Evolutionary conservation across 805 yeast genomes (phyloP).

Genomic region (Priceomyces carsonii): DNA sequence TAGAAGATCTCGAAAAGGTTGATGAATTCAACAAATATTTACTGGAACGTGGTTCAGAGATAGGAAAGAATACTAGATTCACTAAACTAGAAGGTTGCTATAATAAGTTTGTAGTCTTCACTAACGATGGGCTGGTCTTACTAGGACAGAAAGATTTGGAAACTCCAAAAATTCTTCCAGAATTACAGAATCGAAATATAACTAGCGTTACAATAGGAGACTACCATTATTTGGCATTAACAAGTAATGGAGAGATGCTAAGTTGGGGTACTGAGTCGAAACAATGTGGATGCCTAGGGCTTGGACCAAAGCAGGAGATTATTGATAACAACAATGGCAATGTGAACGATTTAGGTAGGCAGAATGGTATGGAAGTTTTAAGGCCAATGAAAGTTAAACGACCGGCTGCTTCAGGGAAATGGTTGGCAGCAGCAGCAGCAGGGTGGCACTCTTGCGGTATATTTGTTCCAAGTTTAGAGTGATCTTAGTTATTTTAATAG

Average conservation of each 20-base stretch:
- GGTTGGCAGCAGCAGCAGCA: constrained; percentile 66
- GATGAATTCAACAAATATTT: constrained; percentile 33
- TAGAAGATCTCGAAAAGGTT: constrained; percentile 10
- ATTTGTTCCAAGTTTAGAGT: constrained; percentile 19
- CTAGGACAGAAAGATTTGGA: constrained; percentile 32
- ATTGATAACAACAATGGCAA: constrained; percentile 4
- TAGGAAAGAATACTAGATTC: constrained; percentile 32
- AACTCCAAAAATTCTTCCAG: constrained; percentile 35
- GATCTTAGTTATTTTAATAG: no score
- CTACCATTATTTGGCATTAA: constrained; percentile 66
- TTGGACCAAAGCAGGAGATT: constrained; percentile 36
- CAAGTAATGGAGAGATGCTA: constrained; percentile 53
- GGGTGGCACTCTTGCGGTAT: constrained; percentile 84
- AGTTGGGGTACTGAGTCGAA: constrained; percentile 71
- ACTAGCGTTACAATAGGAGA: constrained; percentile 69
- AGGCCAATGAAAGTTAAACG: constrained; percentile 21
- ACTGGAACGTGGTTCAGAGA: constrained; percentile 15
- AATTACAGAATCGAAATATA: constrained; percentile 49
- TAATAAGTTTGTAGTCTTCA: constrained; percentile 54
- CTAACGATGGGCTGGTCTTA: constrained; percentile 49
- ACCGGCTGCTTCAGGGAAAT: constrained; percentile 25
- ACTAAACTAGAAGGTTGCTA: constrained; percentile 57
- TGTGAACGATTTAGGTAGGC: constrained; percentile 28
- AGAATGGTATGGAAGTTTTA: constrained; percentile 24
- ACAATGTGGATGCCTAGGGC: constrained; percentile 69